Conservation (phyloP, 2,329 filamentous ascomycete species). For the Cytospora paraplurivora region DNA sequence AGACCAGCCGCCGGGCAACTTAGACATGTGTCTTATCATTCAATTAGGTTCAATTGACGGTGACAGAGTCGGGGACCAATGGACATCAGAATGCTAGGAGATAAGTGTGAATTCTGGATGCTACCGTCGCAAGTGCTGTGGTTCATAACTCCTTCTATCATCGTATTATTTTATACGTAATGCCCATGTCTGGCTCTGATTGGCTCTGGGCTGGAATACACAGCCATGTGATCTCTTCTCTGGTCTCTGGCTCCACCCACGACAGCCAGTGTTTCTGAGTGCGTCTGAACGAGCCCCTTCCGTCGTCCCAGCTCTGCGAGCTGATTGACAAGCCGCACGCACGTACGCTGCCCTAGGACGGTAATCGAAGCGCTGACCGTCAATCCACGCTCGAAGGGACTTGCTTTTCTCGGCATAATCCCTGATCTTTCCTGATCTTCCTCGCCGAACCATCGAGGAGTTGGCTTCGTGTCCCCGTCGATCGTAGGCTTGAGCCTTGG, state of each 20-base stretch:
- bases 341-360: constrained; percentile 2
- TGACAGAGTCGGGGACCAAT: too few species aligned
- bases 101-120: not conserved
- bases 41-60: too few species aligned
- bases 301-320: constrained; percentile 1
- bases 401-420: not conserved
- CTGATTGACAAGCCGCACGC: constrained; percentile 9
- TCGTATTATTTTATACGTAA: not conserved
- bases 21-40: too few species aligned
- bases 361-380: not conserved
- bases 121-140: not conserved
- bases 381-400: not conserved
- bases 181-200: not conserved
- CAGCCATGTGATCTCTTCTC: not conserved
- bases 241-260: not conserved
- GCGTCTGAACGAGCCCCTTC: not conserved
- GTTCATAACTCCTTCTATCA: not conserved
- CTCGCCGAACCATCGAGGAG: not conserved
- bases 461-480: not conserved
- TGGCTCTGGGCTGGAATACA: not conserved
- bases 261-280: not conserved
- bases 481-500: not conserved
- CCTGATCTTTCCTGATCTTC: not conserved
- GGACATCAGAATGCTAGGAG: too few species aligned
- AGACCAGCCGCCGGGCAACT: too few species aligned